Base-by-base conservation (phyloP, 108 stramenopile genomes). In the Licmophora abbreviata region DNA sequence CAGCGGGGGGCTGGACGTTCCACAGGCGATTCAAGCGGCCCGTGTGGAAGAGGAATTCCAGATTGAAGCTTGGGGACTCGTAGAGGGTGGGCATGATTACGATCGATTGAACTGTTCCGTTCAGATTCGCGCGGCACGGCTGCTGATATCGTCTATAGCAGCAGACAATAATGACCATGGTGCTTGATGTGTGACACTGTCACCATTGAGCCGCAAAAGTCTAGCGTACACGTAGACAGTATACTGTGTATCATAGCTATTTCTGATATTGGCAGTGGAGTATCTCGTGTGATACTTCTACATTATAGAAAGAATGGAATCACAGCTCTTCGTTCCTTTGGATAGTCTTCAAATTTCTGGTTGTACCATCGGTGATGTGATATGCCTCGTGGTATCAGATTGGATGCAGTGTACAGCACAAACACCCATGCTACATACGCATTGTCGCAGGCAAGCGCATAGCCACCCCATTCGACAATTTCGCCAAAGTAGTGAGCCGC, bases 41-140 rank as follows among this genome's bases (percentile, higher is more conserved):
- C 73, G 98, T 12, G 79, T 99, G 2, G 98, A 99, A 65, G 98
- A 99, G 63, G 97, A 97, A 58, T 97, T 94, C 58, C 91, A 99
- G 58, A 93, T 98, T 54, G 76, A 83, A 29, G 63, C 59, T 34
- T 97, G 97, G 96, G 99, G 99, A 9, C 61, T 99, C 41, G 97
- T 99, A 24, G 99, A 99, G 58, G 99, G 97, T 4, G 92, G 88
- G 17, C 99, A 99, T 69, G 99, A 94, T 64, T 88, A 90, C 54
- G 93, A 94, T 80, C 50, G 83, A 29, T 58, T 93, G 48, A 93
- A 93, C 59, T 69, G 69, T 38, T 76, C 83, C 20, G 79, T 93
- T 23, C 82, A 90, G 33, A 61, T 93, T 44, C 65, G 74, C 47
- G 69, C 92, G 8, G 83, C 87, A 17, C 51, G 60, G n/a, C 58